phyloP scores from a whole-genome alignment of 345 rosid genomes.

The Schrenkiella parvula region DNA sequence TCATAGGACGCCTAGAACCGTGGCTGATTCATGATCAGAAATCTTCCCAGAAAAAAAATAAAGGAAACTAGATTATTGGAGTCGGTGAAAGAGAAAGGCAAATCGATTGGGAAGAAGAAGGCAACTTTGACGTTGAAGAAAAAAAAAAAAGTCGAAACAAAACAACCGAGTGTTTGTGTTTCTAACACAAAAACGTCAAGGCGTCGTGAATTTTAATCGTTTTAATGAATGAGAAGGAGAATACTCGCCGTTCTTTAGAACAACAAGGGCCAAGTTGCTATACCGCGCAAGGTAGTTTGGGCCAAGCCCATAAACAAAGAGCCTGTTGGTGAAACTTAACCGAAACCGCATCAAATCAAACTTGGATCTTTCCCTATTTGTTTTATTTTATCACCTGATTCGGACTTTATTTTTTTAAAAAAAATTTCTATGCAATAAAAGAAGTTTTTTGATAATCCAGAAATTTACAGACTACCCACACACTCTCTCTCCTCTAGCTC shows the following conservation, averaged over 20 bases:
- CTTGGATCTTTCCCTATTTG: neutral
- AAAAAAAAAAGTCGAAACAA: neutral
- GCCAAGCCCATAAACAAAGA: neutral
- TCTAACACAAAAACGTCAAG: neutral
- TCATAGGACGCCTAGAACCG: neutral
- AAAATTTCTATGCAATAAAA: neutral
- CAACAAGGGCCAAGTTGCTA: too few species aligned
- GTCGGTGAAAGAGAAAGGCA: neutral
- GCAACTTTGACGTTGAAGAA: neutral
- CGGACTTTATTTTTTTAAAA: neutral
- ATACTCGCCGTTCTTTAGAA: neutral
- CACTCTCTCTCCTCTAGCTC: neutral
- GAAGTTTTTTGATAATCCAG: neutral
- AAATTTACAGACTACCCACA: neutral
- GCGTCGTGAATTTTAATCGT: neutral
- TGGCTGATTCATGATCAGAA: slow-evolving; percentile 19
- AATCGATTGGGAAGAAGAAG: neutral
- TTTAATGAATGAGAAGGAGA: neutral
- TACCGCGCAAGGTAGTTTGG: neutral
- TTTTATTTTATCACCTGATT: neutral
- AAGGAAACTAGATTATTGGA: neutral
- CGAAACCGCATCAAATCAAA: neutral
- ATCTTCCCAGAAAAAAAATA: neutral
- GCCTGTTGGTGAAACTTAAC: neutral
- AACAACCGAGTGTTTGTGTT: slow-evolving; percentile 6